These are phyloP conservation scores for Pythium monospermum DNA, from an alignment of 352 stramenopile species.

Conservation along the genomic window DNA sequence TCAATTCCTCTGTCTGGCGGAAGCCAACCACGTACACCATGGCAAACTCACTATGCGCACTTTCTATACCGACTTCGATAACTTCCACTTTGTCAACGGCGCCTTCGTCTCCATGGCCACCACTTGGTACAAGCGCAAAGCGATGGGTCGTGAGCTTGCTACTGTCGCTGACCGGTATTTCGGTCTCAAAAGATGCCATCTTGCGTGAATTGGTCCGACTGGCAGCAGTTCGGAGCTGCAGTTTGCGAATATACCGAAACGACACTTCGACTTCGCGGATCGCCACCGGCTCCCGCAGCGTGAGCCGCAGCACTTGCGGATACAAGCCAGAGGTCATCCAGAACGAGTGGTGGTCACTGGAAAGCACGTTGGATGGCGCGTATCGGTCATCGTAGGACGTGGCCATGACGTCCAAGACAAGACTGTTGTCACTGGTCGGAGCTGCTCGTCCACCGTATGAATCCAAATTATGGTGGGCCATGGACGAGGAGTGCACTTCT, in stretches of 20 bases:
- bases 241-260: slow-evolving; percentile 52
- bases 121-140: slow-evolving; percentile 26
- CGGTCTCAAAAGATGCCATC: slow-evolving; percentile 26
- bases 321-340: slow-evolving; percentile 75
- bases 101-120: neutral
- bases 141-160: slow-evolving; percentile 50
- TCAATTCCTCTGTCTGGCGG: slow-evolving; percentile 12
- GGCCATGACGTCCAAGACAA: slow-evolving; percentile 62
- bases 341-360: slow-evolving; percentile 42
- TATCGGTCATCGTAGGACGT: slow-evolving; percentile 57
- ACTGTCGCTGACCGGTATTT: slow-evolving; percentile 34
- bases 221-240: slow-evolving; percentile 42
- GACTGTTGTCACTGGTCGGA: slow-evolving; percentile 9
- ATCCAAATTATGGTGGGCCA: slow-evolving; percentile 6
- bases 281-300: slow-evolving; percentile 51
- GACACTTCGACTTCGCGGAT: slow-evolving; percentile 63
- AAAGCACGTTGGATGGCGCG: slow-evolving; percentile 45
- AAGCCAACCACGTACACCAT: slow-evolving; percentile 59
- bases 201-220: slow-evolving; percentile 29
- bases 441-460: slow-evolving; percentile 28
- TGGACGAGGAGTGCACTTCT: slow-evolving; percentile 43
- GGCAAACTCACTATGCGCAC: slow-evolving; percentile 62
- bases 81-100: slow-evolving; percentile 26
- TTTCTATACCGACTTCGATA: slow-evolving; percentile 67
- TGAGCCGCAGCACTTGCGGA: slow-evolving; percentile 63